Evolutionary conservation across 2,329 filamentous ascomycete species (phyloP).

Genomic region (Trichoderma sp.): DNA sequence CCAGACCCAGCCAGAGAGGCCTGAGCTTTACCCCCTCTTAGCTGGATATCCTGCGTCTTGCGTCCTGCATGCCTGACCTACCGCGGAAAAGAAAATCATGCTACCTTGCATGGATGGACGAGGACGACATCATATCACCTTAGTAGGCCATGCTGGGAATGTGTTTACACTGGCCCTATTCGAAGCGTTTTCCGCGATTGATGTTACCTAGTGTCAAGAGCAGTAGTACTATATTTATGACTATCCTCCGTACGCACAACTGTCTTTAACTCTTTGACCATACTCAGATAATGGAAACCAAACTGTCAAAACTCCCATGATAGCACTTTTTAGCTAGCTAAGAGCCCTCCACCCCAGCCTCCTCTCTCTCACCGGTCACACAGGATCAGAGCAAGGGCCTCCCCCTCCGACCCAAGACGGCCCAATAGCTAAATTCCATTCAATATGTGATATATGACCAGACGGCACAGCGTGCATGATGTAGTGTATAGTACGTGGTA

Average conservation of each 20-base stretch:
- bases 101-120: background rate
- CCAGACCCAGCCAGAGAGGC: background rate
- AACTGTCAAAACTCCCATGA: background rate
- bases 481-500: background rate
- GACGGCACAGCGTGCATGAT: background rate
- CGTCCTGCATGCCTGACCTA: background rate
- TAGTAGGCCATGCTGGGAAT: background rate
- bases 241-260: background rate
- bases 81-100: background rate
- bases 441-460: background rate
- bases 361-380: constrained; percentile 7
- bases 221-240: background rate
- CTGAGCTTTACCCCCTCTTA: background rate
- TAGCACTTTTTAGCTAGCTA: background rate
- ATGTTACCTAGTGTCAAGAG: background rate
- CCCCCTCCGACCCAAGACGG: background rate
- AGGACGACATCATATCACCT: background rate
- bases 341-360: background rate
- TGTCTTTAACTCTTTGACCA: background rate
- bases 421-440: background rate
- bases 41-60: background rate
- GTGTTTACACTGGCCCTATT: background rate
- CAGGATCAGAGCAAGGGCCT: background rate
- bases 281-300: background rate
- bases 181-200: background rate